Percentiles rank a stretch among this genome's conserved stretches.
Evolutionary conservation across 805 yeast genomes (phyloP).

Genomic region (Barnettozyma sp.): DNA sequence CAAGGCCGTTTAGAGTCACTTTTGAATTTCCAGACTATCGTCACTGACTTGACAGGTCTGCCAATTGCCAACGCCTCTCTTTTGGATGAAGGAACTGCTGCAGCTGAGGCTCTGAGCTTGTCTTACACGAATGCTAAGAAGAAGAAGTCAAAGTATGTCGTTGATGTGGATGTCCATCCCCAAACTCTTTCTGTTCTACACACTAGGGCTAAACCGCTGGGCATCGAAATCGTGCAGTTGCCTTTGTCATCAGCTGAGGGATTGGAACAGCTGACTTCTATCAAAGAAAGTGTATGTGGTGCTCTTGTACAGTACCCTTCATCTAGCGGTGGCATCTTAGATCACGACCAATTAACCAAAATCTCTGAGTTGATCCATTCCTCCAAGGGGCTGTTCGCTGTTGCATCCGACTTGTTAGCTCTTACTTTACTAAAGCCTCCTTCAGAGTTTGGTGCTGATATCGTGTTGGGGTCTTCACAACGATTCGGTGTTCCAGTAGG

Average conservation of each 20-base stretch:
- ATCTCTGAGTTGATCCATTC: constrained; percentile 62
- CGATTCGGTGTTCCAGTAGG: constrained; percentile 98
- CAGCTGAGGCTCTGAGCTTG: constrained; percentile 93
- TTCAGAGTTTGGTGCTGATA: constrained; percentile 80
- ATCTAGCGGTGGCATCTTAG: constrained; percentile 66
- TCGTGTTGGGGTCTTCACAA: constrained; percentile 88
- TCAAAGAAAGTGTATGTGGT: constrained; percentile 54
- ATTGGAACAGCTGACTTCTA: constrained; percentile 28
- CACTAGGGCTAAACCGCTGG: constrained; percentile 72
- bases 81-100: constrained; percentile 95
- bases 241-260: constrained; percentile 45
- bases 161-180: constrained; percentile 71
- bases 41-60: constrained; percentile 86
- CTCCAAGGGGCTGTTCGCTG: constrained; percentile 68
- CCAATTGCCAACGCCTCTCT: constrained; percentile 93
- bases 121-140: constrained; percentile 61
- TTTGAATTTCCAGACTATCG: constrained; percentile 87
- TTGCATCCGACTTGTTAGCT: constrained; percentile 90
- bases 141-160: constrained; percentile 61
- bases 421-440: constrained; percentile 84
- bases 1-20: constrained; percentile 93
- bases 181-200: constrained; percentile 78
- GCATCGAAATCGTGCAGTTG: constrained; percentile 54
- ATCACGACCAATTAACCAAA: constrained; percentile 40
- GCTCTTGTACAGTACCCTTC: constrained; percentile 86